Evolutionary conservation across 1,284 basidiomycete genomes (phyloP), one percentile per base, ranked within the genome.

Genomic region (Pholiota adiposa): DNA sequence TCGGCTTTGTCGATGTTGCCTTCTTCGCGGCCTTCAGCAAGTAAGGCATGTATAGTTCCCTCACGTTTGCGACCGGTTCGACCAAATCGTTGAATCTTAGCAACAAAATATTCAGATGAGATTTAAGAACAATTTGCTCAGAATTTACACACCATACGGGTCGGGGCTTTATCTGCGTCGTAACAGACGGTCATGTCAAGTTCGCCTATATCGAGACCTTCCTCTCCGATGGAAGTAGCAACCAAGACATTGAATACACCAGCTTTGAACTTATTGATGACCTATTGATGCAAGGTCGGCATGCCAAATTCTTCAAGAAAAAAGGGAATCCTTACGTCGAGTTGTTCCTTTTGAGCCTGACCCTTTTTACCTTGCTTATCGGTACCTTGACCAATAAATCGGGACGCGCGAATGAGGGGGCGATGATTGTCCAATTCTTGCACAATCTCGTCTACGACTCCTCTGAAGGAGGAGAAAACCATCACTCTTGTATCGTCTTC

Each of bases 141-240:
- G 34, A 31, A 19, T 34, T 25, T 19, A 34, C 87, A 64, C 71
- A 96, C 95, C 90, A 98, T 96, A 60, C 97, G 93, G 65, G 98
- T 96, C 0, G 96, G 93, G 12, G 94, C 94, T 77, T 97, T 98
- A 68, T 96, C 94, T 38, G 96, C 90, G 68, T 99, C 97, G 74
- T 99, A 99, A 70, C 96, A 97, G 43, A 98, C 82, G 56, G 98
- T 97, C 70, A 97, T 82, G 72, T 99, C 97, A n/a, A 99, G 91
- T 70, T 98, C 96, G 49, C 97, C 97, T 59, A 99, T 99, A 73
- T 99, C 97, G n/a, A 99, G 81, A 62, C 97, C 97, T 75, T 99
- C 97, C 77, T 99, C 97, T 29, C 97, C 97, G 60, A 99, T 96
- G 2, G 93, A 97, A 0, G 97, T 99, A 0, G 97, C 92, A 1